phyloP scores from a whole-genome alignment of 139 green algal species.

The Parachlorella kessleri region DNA sequence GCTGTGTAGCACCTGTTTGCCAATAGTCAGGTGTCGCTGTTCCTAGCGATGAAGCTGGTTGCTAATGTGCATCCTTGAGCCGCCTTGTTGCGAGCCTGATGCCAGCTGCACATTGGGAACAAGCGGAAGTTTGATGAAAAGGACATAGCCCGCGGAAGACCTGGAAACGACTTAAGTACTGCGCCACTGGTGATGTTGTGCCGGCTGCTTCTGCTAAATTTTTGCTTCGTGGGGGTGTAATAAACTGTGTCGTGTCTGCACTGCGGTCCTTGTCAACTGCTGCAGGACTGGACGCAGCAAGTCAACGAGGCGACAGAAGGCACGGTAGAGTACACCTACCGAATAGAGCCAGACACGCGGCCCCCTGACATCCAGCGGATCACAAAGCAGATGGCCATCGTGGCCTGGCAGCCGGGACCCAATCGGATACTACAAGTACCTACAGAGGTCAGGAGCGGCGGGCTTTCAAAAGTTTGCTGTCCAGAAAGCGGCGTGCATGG shows the following conservation, averaged over 20 bases:
- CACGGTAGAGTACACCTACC: constrained; percentile 80
- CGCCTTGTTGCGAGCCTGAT: too few species aligned
- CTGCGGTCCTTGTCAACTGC: too few species aligned
- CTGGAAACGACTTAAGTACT: too few species aligned
- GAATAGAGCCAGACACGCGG: constrained; percentile 62
- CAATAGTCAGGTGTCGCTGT: too few species aligned
- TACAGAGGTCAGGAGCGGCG: constrained; percentile 46
- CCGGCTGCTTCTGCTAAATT: background rate
- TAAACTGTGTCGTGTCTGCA: background rate
- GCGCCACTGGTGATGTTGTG: background rate
- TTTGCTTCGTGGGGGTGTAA: background rate
- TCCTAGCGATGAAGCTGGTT: too few species aligned
- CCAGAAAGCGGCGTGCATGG: background rate
- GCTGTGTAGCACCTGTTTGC: too few species aligned
- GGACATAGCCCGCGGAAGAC: too few species aligned
- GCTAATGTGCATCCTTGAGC: too few species aligned
- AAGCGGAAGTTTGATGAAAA: too few species aligned
- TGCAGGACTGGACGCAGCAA: constrained; percentile 88
- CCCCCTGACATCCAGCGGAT: constrained; percentile 87
- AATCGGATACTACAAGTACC: constrained; percentile 86
- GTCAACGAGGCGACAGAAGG: constrained; percentile 80
- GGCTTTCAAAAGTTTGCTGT: too few species aligned
- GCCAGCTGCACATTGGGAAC: too few species aligned
- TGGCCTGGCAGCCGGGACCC: constrained; percentile 92
- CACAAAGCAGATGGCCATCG: constrained; percentile 93